These are phyloP conservation scores for Xylariaceae sp. DNA, from an alignment of 2,329 filamentous ascomycete genomes.

Conservation along the genomic window DNA sequence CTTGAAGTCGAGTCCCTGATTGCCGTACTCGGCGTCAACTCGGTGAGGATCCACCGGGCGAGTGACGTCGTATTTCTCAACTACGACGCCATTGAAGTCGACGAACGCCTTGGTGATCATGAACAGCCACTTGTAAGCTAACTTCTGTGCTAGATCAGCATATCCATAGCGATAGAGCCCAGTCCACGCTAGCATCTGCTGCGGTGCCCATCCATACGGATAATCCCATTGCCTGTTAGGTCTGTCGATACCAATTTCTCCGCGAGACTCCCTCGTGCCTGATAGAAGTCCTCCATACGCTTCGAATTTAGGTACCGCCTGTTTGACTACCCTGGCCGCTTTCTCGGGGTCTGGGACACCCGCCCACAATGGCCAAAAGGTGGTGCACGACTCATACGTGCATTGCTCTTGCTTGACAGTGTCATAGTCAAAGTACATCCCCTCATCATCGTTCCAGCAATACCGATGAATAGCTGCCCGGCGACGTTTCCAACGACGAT, in stretches of 20 bases:
- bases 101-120: conserved; percentile 99
- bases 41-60: conserved; percentile 84
- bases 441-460: conserved; percentile 85
- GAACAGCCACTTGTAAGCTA: conserved; percentile 95
- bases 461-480: conserved; percentile 87
- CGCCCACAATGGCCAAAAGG: conserved; percentile 97
- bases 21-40: conserved; percentile 95
- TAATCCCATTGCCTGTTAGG: conserved; percentile 99
- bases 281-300: conserved; percentile 82
- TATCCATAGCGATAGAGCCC: conserved; percentile 90
- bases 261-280: conserved; percentile 85
- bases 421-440: conserved; percentile 98
- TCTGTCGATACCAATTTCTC: conserved; percentile 70
- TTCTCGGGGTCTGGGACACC: conserved; percentile 81
- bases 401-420: conserved; percentile 76
- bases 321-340: conserved; percentile 76
- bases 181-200: conserved; percentile 97
- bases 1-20: conserved; percentile 93
- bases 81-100: conserved; percentile 96
- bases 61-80: conserved; percentile 98
- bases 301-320: conserved; percentile 83
- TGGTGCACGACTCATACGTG: conserved; percentile 85
- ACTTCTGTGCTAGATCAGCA: conserved; percentile 78
- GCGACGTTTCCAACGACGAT: conserved; percentile 78
- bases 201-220: conserved; percentile 95